phyloP scores from a whole-genome alignment of 768 basidiomycete genomes.

The Calocybe cyanea region DNA sequence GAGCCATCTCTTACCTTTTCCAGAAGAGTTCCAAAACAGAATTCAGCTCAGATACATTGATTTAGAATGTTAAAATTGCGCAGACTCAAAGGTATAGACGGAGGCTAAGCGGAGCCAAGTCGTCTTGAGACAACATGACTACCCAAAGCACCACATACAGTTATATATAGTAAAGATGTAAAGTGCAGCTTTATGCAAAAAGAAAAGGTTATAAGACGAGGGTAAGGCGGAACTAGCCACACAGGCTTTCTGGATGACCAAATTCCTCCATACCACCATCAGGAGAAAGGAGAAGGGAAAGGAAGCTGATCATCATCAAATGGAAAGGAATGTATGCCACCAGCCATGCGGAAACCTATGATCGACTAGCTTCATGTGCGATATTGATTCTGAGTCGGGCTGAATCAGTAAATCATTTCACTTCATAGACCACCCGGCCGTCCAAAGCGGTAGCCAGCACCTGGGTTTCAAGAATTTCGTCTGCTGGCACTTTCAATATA shows the following conservation, averaged over 20 bases:
- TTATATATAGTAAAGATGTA: not conserved
- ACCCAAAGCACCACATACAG: slow-evolving; percentile 1
- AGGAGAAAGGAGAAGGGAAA: not conserved
- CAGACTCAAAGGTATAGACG: slow-evolving; percentile 10
- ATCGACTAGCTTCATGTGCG: too few relatives aligned
- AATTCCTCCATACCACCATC: slow-evolving; percentile 11
- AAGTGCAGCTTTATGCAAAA: not conserved
- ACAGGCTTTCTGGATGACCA: not conserved
- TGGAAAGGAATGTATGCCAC: not conserved
- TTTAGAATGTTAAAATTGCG: not conserved
- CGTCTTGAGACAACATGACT: not conserved
- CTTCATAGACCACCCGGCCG: slow-evolving; percentile 48
- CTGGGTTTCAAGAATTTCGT: slow-evolving; percentile 61
- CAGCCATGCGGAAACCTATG: too few relatives aligned
- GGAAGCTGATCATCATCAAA: too few relatives aligned
- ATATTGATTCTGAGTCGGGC: not conserved
- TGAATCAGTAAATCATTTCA: slow-evolving; percentile 14
- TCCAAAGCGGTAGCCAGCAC: slow-evolving; percentile 79
- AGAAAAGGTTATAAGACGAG: slow-evolving; percentile 18
- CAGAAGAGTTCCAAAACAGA: slow-evolving; percentile 44
- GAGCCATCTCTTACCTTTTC: slow-evolving; percentile 74
- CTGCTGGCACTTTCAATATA: slow-evolving; percentile 62
- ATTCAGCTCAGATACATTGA: slow-evolving; percentile 6
- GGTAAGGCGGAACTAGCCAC: slow-evolving; percentile 16
- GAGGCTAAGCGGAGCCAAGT: slow-evolving; percentile 9